These are phyloP conservation scores for Auriscalpium vulgare DNA, from an alignment of 768 basidiomycete genomes.

Conservation along the genomic window DNA sequence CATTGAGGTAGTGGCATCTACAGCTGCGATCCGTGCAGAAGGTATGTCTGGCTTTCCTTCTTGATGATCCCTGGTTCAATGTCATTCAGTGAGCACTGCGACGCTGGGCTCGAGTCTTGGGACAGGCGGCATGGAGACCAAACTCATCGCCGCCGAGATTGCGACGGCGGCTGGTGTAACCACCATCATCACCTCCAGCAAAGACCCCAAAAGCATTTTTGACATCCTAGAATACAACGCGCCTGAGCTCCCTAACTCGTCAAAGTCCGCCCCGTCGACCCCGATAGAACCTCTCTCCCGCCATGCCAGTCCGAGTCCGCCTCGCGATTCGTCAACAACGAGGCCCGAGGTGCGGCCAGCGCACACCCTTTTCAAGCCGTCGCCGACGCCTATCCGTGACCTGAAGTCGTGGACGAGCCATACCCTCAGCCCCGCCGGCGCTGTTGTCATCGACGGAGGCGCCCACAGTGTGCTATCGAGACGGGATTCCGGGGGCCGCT, in stretches of 20 bases:
- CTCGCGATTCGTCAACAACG: conserved; percentile 7
- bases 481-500: conserved; percentile 80
- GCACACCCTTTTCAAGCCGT: conserved; percentile 84
- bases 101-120: conserved; percentile 91
- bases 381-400: conserved; percentile 64
- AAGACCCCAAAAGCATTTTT: conserved; percentile 64
- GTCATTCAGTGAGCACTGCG: conserved; percentile 70
- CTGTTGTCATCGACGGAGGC: conserved; percentile 81
- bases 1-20: conserved; percentile 78
- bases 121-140: conserved; percentile 99
- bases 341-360: conserved; percentile 45
- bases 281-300: conserved; percentile 26
- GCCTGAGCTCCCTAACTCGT: conserved; percentile 18
- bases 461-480: conserved; percentile 81
- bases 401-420: conserved; percentile 97
- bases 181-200: conserved; percentile 85
- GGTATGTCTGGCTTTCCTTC: conserved; percentile 36
- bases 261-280: conserved; percentile 30
- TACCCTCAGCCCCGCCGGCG: conserved; percentile 83
- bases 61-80: background rate
- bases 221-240: conserved; percentile 73
- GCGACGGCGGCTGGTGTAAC: conserved; percentile 92
- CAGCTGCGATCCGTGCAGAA: conserved; percentile 71
- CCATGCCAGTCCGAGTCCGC: conserved; percentile 14
- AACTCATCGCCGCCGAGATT: conserved; percentile 96